A percentile compares a stretch with the other conserved stretches of the same genome.
Evolutionary conservation across 2,329 filamentous ascomycete genomes (phyloP).

Genomic region (Albophoma yamanashiensis): DNA sequence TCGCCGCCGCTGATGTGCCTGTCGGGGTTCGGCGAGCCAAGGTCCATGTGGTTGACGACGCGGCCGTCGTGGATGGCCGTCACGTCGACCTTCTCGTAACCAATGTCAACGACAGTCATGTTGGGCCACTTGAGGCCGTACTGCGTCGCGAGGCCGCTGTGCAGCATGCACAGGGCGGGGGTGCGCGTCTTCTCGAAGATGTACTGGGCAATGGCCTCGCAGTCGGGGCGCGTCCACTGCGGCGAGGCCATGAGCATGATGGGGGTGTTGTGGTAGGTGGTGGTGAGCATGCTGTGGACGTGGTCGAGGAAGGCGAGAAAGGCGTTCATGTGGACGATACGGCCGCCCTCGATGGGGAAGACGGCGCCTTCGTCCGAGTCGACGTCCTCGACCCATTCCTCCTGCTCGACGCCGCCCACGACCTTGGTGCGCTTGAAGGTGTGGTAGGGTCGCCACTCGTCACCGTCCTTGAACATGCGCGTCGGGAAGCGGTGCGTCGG

Average conservation of each 20-base stretch:
- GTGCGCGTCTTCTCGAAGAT: conserved; percentile 97
- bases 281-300: conserved; percentile 79
- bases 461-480: conserved; percentile 88
- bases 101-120: conserved; percentile 84
- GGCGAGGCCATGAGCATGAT: conserved; percentile 85
- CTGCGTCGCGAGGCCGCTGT: conserved; percentile 77
- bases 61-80: conserved; percentile 80
- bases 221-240: conserved; percentile 80
- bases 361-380: conserved; percentile 82
- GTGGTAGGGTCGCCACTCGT: conserved; percentile 65
- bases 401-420: conserved; percentile 37
- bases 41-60: conserved; percentile 56
- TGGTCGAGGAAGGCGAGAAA: conserved; percentile 92
- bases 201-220: conserved; percentile 82
- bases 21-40: conserved; percentile 41
- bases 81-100: conserved; percentile 84
- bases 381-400: conserved; percentile 79
- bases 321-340: conserved; percentile 81
- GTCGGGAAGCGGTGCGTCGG: conserved; percentile 80
- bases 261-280: conserved; percentile 91
- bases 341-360: conserved; percentile 73
- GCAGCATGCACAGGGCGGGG: conserved; percentile 81
- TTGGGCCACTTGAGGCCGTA: conserved; percentile 69
- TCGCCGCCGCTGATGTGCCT: conserved; percentile 66
- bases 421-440: conserved; percentile 56